A percentile compares a stretch with the other conserved stretches of the same genome.
Conservation (phyloP, 331 rosid species). For the Malus hybrid region DNA sequence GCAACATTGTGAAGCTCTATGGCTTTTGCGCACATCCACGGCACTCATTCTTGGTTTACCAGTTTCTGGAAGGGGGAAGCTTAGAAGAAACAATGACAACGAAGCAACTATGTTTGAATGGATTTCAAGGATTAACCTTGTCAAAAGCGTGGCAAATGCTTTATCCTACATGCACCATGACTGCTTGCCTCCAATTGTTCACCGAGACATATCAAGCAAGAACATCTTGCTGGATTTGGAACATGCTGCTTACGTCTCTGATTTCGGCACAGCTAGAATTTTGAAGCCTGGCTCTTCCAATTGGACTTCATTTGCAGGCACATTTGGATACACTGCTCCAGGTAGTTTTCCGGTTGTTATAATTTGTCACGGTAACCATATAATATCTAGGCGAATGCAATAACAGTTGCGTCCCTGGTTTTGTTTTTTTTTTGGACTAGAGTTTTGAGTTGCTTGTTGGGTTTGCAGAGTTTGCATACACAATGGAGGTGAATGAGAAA, state of each 20-base stretch:
- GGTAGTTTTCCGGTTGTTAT: not conserved
- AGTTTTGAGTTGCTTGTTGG: too few species aligned
- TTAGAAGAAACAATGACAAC: not conserved
- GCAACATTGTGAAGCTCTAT: constrained; percentile 16
- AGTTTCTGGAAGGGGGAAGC: constrained; percentile 15
- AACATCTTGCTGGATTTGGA: constrained; percentile 11
- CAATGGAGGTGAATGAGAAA: constrained; percentile 29
- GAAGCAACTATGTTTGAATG: not conserved
- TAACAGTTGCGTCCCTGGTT: too few species aligned
- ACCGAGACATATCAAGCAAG: constrained; percentile 18
- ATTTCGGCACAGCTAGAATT: constrained; percentile 13
- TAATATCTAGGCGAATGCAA: too few species aligned
- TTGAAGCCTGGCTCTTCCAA: constrained; percentile 3
- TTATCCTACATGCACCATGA: constrained; percentile 10
- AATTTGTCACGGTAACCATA: too few species aligned
- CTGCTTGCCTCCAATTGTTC: constrained; percentile 16
- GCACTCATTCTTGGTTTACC: constrained; percentile 8
- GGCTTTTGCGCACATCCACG: constrained; percentile 12
- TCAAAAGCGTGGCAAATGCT: constrained; percentile 3
- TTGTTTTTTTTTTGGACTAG: too few species aligned
- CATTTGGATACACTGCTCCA: constrained; percentile 22
- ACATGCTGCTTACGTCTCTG: not conserved
- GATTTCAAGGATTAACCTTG: not conserved
- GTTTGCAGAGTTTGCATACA: constrained; percentile 33
- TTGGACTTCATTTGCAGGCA: constrained; percentile 19